Evolutionary conservation across 2,329 filamentous ascomycete genomes (phyloP), one percentile per base, ranked within the genome.

Genomic region (Trichoderma atrobrunneum): DNA sequence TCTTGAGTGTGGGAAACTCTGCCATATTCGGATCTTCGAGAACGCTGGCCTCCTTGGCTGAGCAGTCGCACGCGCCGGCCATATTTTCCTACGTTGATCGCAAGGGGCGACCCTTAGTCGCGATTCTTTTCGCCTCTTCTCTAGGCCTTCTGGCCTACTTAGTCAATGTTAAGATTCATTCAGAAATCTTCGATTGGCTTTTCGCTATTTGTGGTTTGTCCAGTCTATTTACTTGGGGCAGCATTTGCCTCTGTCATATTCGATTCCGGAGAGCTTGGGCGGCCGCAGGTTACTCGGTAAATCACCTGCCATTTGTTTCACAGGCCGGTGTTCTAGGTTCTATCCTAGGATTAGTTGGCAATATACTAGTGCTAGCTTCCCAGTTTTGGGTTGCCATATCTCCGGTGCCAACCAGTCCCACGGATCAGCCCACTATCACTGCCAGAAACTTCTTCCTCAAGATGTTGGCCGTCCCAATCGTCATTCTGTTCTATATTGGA

Each of bases 41-140:
- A n/a, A 68, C 65, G 1, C 36, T 68, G 24, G 65, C 65, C 21
- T 28, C 65, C 12, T 8, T 68, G n/a, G 51, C 54, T 24, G 65
- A 68, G 39, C 54, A 68, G 24, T 60, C 51, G 11, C 65, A 68
- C 54, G 65, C 65, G 26, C 65, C 54, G 12, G 28, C 34, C 5
- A 68, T 68, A 59, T 68, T 68, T 34, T 68, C 65, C 18, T 68
- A 68, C 12, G 65, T 68, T 8, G 65, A 68, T 21, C 54, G 54
- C 54, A 68, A 68, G 7, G 65, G 54, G 18, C 34, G 65, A n/a
- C 54, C 65, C 8, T 24, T 68, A 5, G 28, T 24, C 16, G 65
- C 65, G 3, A 32, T 60, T 7, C 14, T 60, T 59, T 43, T 60
- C 4, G 65, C 65, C 24, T 60, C 24, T 16, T 7, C 39, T 48